Evolutionary conservation across 2,329 filamentous ascomycete species (phyloP), one percentile per base, ranked within the genome.

Genomic region (Diaporthe citri): DNA sequence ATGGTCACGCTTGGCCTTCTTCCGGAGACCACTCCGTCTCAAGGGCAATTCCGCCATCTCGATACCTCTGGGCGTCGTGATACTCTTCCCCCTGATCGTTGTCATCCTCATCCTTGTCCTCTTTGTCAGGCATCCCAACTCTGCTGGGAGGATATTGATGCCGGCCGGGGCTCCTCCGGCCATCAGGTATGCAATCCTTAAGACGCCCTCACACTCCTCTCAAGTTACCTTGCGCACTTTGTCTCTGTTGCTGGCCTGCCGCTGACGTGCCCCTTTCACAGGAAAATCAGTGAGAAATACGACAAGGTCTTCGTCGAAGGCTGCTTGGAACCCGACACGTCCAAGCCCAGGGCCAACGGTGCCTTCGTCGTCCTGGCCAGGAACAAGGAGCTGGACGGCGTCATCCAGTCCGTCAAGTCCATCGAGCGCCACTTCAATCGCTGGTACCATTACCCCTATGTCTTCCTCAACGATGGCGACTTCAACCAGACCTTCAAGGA

Each of bases 341-440:
- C 91, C 78, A 89, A 92, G 76, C 95, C 95, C 56, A 91, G 95
- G 81, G 97, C 95, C 79, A 99, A 98, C 82, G 97, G 95, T 76
- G 96, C 95, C 36, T 98, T 99, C 81, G 97, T 99, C 77, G 95
- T 99, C 52, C 90, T 99, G 75, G 97, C 97, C 72, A 90, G 97
- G 80, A 98, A 99, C 83, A 97, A 98, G 88, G 97, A 99, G 86
- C 85, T 99, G 78, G 96, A 98, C 0, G 97, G 97, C 76, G 97
- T 99, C 52, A 91, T 99, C 78, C 95, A 98, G 84, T 98, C 97
- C 13, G 90, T 99, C 84, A 98, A 98, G 87, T 98, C 96, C 57
- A 96, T 99, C 79, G 97, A 99, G 87, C 91, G 97, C 80, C 97
- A 99, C 85, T 99, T 99, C 91, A 99, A 99, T 86, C 92, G 96